Evolutionary conservation across 257 asterid genomes (phyloP), one percentile per base, ranked within the genome.

Genomic region (Nemophila menziesii): DNA sequence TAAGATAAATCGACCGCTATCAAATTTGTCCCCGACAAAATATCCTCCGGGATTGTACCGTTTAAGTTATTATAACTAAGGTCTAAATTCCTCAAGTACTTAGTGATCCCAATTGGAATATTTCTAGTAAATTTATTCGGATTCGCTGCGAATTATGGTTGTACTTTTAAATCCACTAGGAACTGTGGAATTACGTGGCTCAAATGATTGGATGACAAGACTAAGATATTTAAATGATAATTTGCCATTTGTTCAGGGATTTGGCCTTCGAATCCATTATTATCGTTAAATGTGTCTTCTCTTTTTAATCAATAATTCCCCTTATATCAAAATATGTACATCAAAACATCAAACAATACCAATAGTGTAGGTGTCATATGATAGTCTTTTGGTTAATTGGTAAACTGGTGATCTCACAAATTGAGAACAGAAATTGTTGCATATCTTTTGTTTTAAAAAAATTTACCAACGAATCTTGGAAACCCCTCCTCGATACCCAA

Each of bases 141-240:
- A 64, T 86, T 71, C 2, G 86, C 96, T 24, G 90, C 80, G 55
- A 86, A 76, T 43, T 71, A 70, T 7, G 13, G 23, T 2, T 81
- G 65, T 0, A 78, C 50, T 33, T 39, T 43, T 41, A 78, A 22
- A 20, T 36, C 66, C 11, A 46, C 9, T 44, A 86, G 46, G 23
- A 67, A 67, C 11, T 33, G 16, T 4, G 96, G 96, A 54, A 86
- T 67, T 39, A 41, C 64, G 45, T 92, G 92, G 39, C 22, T 51
- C 52, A 85, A 60, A 1, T 4, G 12, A 67, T 85, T 85, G 15
- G 13, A 0, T 9, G 96, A 85, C 17, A 85, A 61, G 1, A 78
- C 49, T 70, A 85, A 59, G 24, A 40, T 60, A 48, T 69, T 44
- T 49, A 85, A 68, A 39, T 36, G 69, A 66, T 61, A 65, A 13